These are phyloP conservation scores for Manihot esculenta DNA, from an alignment of 441 rosid species.

Conservation along the genomic window DNA sequence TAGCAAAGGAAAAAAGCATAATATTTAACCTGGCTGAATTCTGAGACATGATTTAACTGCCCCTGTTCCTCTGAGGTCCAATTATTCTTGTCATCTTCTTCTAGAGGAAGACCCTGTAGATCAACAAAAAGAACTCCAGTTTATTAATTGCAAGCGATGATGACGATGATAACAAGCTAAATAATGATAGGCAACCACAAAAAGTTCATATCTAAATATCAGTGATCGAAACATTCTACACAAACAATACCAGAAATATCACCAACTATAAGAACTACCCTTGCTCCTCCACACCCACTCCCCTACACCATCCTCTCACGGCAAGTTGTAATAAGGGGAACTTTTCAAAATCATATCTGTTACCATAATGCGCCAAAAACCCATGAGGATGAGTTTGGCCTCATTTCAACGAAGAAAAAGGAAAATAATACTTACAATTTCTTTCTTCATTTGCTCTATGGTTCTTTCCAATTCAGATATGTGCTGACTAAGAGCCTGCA, in stretches of 20 bases:
- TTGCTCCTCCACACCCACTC: not conserved
- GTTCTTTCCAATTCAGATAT: slow-evolving; percentile 75
- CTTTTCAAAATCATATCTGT: not conserved
- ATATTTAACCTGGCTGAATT: slow-evolving; percentile 35
- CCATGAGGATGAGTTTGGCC: no score
- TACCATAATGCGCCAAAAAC: not conserved
- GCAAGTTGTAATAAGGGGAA: not conserved
- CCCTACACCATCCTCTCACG: not conserved
- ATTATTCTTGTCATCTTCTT: slow-evolving; percentile 29
- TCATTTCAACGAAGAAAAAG: slow-evolving; percentile 4
- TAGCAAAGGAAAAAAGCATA: slow-evolving; percentile 14
- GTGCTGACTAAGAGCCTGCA: slow-evolving; percentile 96
- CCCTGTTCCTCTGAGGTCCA: slow-evolving; percentile 31
- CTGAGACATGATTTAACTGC: slow-evolving; percentile 32
- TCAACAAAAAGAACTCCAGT: slow-evolving; percentile 12
- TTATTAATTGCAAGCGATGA: not conserved
- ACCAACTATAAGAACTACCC: not conserved
- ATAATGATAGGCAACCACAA: not conserved
- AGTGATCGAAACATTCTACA: not conserved
- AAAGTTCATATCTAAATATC: not conserved
- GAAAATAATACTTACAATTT: slow-evolving; percentile 58
- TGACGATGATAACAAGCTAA: not conserved
- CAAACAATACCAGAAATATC: not conserved
- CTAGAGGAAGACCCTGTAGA: slow-evolving; percentile 39
- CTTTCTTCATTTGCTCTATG: slow-evolving; percentile 71